These are phyloP conservation scores for Chlorociboria aeruginascens DNA, from an alignment of 495 filamentous ascomycete species.

Conservation along the genomic window DNA sequence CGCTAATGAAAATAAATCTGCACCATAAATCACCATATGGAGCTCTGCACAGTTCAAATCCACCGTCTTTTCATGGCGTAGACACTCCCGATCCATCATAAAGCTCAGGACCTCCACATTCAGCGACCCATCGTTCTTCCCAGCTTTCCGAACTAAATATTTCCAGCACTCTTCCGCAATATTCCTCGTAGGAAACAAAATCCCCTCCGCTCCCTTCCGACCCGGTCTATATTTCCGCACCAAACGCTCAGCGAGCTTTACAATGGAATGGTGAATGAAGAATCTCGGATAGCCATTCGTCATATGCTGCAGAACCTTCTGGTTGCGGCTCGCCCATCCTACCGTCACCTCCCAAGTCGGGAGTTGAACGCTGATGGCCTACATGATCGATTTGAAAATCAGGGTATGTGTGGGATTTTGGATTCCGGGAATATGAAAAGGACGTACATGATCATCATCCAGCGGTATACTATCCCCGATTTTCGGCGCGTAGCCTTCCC, in stretches of 20 bases:
- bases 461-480: no score
- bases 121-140: no score
- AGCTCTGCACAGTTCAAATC: slow-evolving; percentile 24
- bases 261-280: slow-evolving; percentile 75
- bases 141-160: slow-evolving; percentile 26
- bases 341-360: slow-evolving; percentile 86
- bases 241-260: slow-evolving; percentile 54
- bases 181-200: slow-evolving; percentile 15
- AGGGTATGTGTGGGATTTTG: no score
- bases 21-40: slow-evolving; percentile 56
- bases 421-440: no score
- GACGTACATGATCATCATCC: no score
- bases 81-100: no score
- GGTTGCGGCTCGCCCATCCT: slow-evolving; percentile 79
- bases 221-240: slow-evolving; percentile 31
- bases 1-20: slow-evolving; percentile 47
- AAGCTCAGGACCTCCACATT: no score
- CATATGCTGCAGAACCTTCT: slow-evolving; percentile 74
- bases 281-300: slow-evolving; percentile 86
- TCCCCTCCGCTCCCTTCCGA: slow-evolving; percentile 23
- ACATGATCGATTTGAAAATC: neutral
- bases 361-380: slow-evolving; percentile 91
- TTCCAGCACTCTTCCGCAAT: neutral
- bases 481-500: no score
- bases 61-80: no score